A percentile compares a stretch with the other conserved stretches of the same genome.
These are phyloP conservation scores for Pulicaria dysenterica DNA, from an alignment of 129 eudicot genomes.

Conservation along the genomic window DNA sequence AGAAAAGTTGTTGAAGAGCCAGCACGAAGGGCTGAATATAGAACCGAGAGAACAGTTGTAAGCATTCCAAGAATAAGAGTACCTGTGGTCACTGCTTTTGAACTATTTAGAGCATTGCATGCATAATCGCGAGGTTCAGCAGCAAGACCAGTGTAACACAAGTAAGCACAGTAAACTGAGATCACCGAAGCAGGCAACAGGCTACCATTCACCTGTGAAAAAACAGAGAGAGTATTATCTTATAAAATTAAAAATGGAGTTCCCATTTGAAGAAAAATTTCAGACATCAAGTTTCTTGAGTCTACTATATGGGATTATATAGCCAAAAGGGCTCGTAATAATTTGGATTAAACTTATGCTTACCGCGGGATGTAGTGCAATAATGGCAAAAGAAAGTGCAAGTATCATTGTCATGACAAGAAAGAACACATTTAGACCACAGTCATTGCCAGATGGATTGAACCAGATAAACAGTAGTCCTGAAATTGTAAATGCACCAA, in stretches of 20 bases:
- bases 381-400: slow-evolving; percentile 68
- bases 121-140: slow-evolving; percentile 86
- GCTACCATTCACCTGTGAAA: slow-evolving; percentile 88
- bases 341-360: neutral
- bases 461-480: slow-evolving; percentile 91
- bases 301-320: slow-evolving; percentile 8
- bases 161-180: slow-evolving; percentile 92
- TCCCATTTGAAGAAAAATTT: neutral
- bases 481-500: slow-evolving; percentile 67
- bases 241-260: neutral
- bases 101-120: slow-evolving; percentile 88
- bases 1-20: slow-evolving; percentile 91
- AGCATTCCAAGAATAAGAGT: slow-evolving; percentile 98
- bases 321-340: slow-evolving; percentile 10
- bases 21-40: slow-evolving; percentile 96
- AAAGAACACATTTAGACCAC: slow-evolving; percentile 92
- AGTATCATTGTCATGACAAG: slow-evolving; percentile 91
- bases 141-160: slow-evolving; percentile 91
- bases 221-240: slow-evolving; percentile 4
- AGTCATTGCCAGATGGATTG: slow-evolving; percentile 96
- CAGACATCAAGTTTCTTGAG: neutral
- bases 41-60: slow-evolving; percentile 85
- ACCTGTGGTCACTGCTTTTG: slow-evolving; percentile 68
- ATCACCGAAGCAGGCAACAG: slow-evolving; percentile 91
- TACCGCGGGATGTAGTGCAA: slow-evolving; percentile 88